These are phyloP conservation scores for Primulina huaijiensis DNA, from an alignment of 257 asterid genomes.

Conservation along the genomic window DNA sequence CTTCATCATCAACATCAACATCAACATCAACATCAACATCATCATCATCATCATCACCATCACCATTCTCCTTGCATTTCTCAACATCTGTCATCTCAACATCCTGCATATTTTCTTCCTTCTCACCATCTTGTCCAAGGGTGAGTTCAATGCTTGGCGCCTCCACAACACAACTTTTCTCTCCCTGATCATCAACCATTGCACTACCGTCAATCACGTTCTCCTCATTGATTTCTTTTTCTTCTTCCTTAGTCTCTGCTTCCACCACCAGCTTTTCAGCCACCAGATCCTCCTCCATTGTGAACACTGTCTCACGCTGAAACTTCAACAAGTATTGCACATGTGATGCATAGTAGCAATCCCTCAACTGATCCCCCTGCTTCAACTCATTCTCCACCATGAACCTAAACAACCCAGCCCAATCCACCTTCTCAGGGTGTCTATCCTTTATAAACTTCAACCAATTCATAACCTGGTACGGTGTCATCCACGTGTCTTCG, in stretches of 20 bases:
- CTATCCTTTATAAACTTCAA: conserved; percentile 59
- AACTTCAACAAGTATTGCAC: conserved; percentile 68
- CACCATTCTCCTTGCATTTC: conserved; percentile 34
- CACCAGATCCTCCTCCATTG: conserved; percentile 24
- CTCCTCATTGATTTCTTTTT: conserved; percentile 25
- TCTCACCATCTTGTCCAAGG: conserved; percentile 61
- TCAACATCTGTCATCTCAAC: conserved; percentile 42
- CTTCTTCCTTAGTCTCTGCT: conserved; percentile 28
- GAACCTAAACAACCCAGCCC: conserved; percentile 78
- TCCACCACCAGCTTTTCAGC: conserved; percentile 29
- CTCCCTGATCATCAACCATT: conserved; percentile 23
- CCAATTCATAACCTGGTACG: conserved; percentile 61
- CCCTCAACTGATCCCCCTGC: conserved; percentile 52
- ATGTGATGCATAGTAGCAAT: conserved; percentile 84
- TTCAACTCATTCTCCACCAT: conserved; percentile 89
- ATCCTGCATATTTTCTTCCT: conserved; percentile 34
- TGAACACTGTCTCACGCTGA: conserved; percentile 44
- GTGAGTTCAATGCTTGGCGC: conserved; percentile 68
- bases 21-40: too few relatives aligned
- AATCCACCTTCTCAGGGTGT: conserved; percentile 85
- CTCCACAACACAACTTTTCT: conserved; percentile 22
- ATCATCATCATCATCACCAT: background rate
- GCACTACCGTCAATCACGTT: conserved; percentile 17
- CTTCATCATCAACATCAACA: conserved; percentile 20
- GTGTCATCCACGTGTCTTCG: conserved; percentile 76